Base-by-base conservation (phyloP, 2,329 filamentous ascomycete genomes). In the Grosmannia huntii region DNA sequence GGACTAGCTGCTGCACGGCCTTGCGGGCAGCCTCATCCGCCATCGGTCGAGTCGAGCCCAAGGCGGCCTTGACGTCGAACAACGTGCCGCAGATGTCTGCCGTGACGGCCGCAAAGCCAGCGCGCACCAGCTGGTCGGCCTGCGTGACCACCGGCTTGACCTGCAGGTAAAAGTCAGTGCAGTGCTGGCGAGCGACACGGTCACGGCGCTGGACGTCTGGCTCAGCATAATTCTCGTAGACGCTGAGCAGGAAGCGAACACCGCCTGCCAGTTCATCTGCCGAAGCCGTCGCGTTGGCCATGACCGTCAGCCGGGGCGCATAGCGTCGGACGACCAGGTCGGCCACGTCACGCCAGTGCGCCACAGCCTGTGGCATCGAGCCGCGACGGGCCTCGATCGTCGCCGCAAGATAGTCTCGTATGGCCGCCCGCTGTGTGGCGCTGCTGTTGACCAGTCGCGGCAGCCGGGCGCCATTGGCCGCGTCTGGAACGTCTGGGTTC, bases 271-370 rank as follows among this genome's bases (percentile, higher is more conserved):
- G 23, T 16, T 12, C 19, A 25, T 23, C 28, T 12, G 25, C 27
- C 21, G 44, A 27, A 5, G 28, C 53, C 21, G 33, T 27, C 3
- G 27, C 53, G 12, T 46, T 33, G 19, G 55, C 58, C 21, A 60
- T 49, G 31, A 19, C 27, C 25, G 31, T 9, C 21, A 59, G 53
- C 5, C 33, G n/a, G 1, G 50, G 19, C 9, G 38, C 44, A 7
- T 60, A 55, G 16, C 58, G 58, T 4, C 50, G 21, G 19, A 60
- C 58, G 7, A 60, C 48, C 14, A 57, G 23, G 51, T 60, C 58
- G 23, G 55, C 31, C 14, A 57, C 38, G 25, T 53, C 55, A n/a
- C 44, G 58, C 58, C 58, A 60, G 28, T 60, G 38, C 10, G 53
- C 46, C 12, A 14, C 25, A 3, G 53, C 23, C 53, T 27, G 25